Conservation (phyloP, 2,329 filamentous ascomycete species). For the Xylaria hypoxylon region DNA sequence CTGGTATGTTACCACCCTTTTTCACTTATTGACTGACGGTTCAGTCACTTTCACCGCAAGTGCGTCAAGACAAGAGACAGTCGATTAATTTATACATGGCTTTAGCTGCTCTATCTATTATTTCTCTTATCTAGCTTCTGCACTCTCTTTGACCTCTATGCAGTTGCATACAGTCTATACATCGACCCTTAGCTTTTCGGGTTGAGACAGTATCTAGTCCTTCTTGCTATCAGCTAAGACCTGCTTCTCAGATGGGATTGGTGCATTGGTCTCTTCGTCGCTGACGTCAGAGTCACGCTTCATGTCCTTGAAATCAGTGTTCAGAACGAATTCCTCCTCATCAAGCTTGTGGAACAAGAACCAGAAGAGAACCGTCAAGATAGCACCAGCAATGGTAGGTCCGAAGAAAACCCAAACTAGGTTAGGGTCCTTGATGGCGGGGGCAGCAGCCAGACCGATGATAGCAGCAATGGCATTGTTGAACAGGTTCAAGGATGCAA, state of each 20-base stretch:
- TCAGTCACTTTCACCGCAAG: not conserved
- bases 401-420: conserved; percentile 57
- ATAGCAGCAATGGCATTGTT: conserved; percentile 77
- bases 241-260: conserved; percentile 64
- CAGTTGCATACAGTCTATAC: conserved; percentile 2
- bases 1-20: not conserved
- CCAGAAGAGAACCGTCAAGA: conserved; percentile 47
- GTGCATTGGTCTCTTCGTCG: conserved; percentile 40
- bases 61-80: not conserved
- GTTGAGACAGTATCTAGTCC: conserved; percentile 14
- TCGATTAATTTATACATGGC: conserved; percentile 7
- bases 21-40: not conserved
- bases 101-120: conserved; percentile 4
- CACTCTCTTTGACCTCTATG: not conserved
- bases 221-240: conserved; percentile 59
- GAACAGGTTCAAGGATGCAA: conserved; percentile 76
- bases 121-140: not conserved
- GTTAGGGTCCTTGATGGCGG: conserved; percentile 59
- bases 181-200: not conserved
- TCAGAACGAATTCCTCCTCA: conserved; percentile 49
- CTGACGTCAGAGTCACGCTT: conserved; percentile 48
- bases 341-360: conserved; percentile 48
- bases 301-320: conserved; percentile 48
- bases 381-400: conserved; percentile 47
- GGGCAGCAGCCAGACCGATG: conserved; percentile 67